Conservation (phyloP, 2,329 filamentous ascomycete genomes). For the Pestalotiopsis sp. region DNA sequence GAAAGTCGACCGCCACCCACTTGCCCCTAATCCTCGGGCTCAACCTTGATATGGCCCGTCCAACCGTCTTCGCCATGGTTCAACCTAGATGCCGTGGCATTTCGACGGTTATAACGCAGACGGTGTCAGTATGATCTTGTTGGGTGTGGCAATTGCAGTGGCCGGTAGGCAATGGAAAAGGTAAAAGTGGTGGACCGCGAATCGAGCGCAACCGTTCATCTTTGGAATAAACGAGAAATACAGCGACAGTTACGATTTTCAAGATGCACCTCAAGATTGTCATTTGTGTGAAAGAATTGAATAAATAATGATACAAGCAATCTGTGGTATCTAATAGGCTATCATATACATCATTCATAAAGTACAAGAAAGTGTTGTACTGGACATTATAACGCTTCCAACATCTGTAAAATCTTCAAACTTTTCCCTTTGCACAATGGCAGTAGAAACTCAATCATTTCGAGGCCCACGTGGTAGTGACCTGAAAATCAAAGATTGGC, state of each 20-base stretch:
- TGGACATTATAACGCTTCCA: neutral
- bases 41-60: neutral
- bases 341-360: constrained; percentile 7
- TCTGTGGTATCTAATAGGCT: constrained; percentile 1
- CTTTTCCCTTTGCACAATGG: neutral
- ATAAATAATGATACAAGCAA: neutral
- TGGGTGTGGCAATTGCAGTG: too few relatives aligned
- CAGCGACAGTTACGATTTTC: too few relatives aligned
- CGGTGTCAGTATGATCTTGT: neutral
- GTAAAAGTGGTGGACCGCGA: too few relatives aligned
- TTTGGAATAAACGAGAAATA: too few relatives aligned
- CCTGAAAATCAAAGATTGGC: too few relatives aligned
- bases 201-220: too few relatives aligned
- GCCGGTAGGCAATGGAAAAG: too few relatives aligned
- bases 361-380: constrained; percentile 2
- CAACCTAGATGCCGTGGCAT: neutral
- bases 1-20: neutral
- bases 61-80: neutral
- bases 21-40: neutral
- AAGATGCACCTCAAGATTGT: too few relatives aligned
- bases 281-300: neutral
- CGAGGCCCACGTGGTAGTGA: too few relatives aligned
- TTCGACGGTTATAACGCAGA: neutral
- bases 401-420: neutral
- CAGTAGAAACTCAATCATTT: too few relatives aligned